Conservation (phyloP, 2,329 filamentous ascomycete species). For the Trematosphaeria pertusa region DNA sequence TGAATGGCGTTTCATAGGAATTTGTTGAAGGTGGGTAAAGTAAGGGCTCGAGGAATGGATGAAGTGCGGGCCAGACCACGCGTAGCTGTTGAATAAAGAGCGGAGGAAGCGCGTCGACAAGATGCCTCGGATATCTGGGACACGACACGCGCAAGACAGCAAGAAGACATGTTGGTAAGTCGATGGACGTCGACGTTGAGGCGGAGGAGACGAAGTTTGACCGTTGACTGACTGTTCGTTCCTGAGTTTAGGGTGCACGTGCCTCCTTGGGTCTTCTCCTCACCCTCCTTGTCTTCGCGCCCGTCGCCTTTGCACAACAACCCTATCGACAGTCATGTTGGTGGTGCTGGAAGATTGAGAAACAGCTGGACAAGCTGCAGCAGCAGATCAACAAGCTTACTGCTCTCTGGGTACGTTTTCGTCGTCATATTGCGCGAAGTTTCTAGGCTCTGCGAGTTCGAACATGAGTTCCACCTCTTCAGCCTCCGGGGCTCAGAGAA, state of each 20-base stretch:
- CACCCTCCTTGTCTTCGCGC: not conserved
- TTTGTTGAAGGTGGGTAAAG: constrained; percentile 7
- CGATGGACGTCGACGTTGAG: not conserved
- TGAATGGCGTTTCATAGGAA: not conserved
- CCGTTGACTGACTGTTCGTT: not conserved
- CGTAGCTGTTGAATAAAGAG: too few relatives aligned
- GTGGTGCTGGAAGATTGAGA: constrained; percentile 7
- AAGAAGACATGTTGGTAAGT: constrained; percentile 13
- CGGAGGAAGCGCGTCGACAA: too few relatives aligned
- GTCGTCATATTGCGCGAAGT: not conserved
- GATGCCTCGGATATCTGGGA: too few relatives aligned
- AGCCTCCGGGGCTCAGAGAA: too few relatives aligned
- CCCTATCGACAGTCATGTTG: constrained; percentile 6
- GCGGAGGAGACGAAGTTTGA: not conserved
- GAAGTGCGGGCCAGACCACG: not conserved
- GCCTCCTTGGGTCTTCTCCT: constrained; percentile 2
- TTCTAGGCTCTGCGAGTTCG: too few relatives aligned
- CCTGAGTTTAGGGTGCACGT: constrained; percentile 9
- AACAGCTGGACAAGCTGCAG: constrained; percentile 7
- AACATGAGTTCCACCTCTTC: too few relatives aligned
- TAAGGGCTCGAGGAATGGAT: not conserved
- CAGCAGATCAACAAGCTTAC: constrained; percentile 10
- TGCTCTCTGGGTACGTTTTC: constrained; percentile 5
- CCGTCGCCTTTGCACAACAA: constrained; percentile 5
- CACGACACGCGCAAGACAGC: constrained; percentile 3